These are phyloP conservation scores for Blastobotrys petasosporus DNA, from an alignment of 1,139 yeast genomes.

Conservation along the genomic window DNA sequence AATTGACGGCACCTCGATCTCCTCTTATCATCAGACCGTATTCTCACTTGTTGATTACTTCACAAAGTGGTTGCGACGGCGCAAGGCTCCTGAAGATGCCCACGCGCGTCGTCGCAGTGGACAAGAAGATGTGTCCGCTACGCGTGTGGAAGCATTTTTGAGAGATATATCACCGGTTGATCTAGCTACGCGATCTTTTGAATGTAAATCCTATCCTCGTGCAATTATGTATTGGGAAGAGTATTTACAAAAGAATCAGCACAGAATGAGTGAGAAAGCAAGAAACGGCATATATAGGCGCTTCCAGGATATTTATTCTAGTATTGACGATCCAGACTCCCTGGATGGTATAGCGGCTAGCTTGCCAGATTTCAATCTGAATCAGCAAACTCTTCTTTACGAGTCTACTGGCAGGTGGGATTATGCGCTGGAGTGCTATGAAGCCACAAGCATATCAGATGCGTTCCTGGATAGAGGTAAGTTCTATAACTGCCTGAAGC, in stretches of 20 bases:
- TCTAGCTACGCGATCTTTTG: constrained; percentile 73
- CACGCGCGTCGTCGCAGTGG: too few relatives aligned
- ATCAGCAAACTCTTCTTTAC: constrained; percentile 69
- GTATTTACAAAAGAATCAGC: constrained; percentile 46
- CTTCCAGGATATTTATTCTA: constrained; percentile 75
- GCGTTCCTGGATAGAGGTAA: constrained; percentile 22
- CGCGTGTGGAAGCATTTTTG: constrained; percentile 41
- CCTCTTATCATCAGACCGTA: constrained; percentile 60
- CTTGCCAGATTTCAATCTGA: constrained; percentile 62
- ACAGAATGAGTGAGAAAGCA: constrained; percentile 22
- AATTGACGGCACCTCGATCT: constrained; percentile 48
- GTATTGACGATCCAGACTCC: constrained; percentile 83
- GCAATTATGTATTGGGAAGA: constrained; percentile 86
- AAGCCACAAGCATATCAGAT: constrained; percentile 35
- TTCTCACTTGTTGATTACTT: constrained; percentile 80
- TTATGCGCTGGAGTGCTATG: constrained; percentile 80
- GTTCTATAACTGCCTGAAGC: constrained; percentile 48
- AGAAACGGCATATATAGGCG: constrained; percentile 34
- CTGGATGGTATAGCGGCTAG: constrained; percentile 77
- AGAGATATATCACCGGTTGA: constrained; percentile 56
- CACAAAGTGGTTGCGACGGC: constrained; percentile 61
- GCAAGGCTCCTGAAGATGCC: constrained; percentile 18
- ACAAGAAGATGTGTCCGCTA: constrained; percentile 16
- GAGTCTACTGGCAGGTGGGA: constrained; percentile 86
- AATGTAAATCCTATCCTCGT: constrained; percentile 81